Evolutionary conservation across 805 yeast genomes (phyloP).

Genomic region (Pichia californica): DNA sequence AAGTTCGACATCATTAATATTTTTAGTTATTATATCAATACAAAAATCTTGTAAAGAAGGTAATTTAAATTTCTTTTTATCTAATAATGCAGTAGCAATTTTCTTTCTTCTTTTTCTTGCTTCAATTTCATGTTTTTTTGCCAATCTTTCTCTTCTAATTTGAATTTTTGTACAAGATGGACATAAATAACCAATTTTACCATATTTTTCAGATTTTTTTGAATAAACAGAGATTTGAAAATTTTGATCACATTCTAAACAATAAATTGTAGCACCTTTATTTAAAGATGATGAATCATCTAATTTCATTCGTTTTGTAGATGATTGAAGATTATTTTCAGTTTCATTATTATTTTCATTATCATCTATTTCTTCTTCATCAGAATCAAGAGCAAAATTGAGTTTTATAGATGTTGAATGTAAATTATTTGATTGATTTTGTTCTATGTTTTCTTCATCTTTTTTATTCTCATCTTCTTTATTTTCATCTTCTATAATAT

Average conservation of each 20-base stretch:
- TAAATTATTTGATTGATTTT: too few species aligned
- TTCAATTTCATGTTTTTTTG: conserved; percentile 47
- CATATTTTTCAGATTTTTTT: conserved; percentile 38
- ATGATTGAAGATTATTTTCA: background rate
- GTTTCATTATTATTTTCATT: conserved; percentile 18
- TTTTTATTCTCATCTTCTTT: conserved; percentile 17
- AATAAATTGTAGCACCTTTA: conserved; percentile 30
- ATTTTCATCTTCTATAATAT: conserved; percentile 21
- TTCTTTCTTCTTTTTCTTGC: conserved; percentile 72
- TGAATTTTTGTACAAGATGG: conserved; percentile 47
- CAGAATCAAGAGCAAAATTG: conserved; percentile 10
- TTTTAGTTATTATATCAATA: conserved; percentile 55
- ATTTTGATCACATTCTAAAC: conserved; percentile 55
- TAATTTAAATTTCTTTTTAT: conserved; percentile 53
- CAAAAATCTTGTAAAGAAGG: conserved; percentile 81
- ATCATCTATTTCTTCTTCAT: conserved; percentile 12
- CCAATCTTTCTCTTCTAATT: conserved; percentile 37
- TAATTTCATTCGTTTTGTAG: conserved; percentile 12
- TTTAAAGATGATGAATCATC: conserved; percentile 4
- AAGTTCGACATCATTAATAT: conserved; percentile 69
- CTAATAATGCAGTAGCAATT: conserved; percentile 78
- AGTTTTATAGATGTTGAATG: background rate
- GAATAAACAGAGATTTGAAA: conserved; percentile 67
- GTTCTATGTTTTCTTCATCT: conserved; percentile 15
- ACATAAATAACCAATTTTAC: conserved; percentile 60